Percentiles rank a stretch among this genome's conserved stretches.
Conservation (phyloP, 805 yeast species). For the Starmerella sirachaensis region DNA sequence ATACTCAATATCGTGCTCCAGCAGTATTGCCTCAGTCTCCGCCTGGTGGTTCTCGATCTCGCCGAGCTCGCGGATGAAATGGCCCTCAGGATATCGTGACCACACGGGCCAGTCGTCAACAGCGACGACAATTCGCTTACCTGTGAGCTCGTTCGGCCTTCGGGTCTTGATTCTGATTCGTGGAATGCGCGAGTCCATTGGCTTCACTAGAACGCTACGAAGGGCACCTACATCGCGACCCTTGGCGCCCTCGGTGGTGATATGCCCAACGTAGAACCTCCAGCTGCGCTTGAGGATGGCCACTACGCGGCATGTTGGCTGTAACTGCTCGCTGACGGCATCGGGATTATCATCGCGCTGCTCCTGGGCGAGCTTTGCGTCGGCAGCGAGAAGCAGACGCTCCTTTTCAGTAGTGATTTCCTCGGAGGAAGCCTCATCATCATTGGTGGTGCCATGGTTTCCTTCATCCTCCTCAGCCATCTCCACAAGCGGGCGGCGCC, state of each 20-base stretch:
- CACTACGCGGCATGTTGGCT: constrained; percentile 91
- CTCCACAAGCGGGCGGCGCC: constrained; percentile 77
- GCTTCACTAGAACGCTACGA: constrained; percentile 66
- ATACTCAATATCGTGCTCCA: constrained; percentile 94
- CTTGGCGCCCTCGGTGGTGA: constrained; percentile 35
- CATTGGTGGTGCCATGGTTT: constrained; percentile 39
- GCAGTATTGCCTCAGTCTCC: constrained; percentile 84
- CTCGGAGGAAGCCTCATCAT: constrained; percentile 37
- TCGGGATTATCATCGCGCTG: constrained; percentile 24
- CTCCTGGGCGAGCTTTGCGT: constrained; percentile 44
- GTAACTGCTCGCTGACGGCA: constrained; percentile 35
- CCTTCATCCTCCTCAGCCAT: constrained; percentile 64
- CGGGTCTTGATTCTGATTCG: constrained; percentile 77
- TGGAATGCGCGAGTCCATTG: constrained; percentile 85
- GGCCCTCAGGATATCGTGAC: constrained; percentile 86
- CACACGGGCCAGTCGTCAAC: constrained; percentile 85
- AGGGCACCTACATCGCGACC: constrained; percentile 47
- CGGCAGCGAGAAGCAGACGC: constrained; percentile 59
- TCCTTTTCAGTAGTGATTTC: constrained; percentile 55
- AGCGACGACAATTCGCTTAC: constrained; percentile 81
- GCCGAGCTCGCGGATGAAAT: constrained; percentile 81
- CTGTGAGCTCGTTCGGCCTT: constrained; percentile 68
- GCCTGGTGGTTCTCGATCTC: constrained; percentile 85
- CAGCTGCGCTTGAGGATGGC: constrained; percentile 83
- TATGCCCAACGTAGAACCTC: constrained; percentile 93